Percentiles rank a stretch among this genome's conserved stretches.
Conservation (phyloP, 2,329 filamentous ascomycete species). For the Chalara sp. region DNA sequence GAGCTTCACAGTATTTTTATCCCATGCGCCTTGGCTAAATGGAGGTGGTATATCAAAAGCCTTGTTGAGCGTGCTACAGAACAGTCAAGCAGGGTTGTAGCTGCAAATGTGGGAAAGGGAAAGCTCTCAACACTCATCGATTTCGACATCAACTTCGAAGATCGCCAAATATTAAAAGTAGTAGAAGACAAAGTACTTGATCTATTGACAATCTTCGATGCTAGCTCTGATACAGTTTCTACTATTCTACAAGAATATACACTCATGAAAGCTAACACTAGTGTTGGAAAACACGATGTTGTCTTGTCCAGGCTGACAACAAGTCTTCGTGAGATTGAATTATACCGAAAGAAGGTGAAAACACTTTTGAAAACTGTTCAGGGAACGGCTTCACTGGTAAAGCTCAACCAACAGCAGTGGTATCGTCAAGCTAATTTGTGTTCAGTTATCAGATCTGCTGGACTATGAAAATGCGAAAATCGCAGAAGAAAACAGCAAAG, state of each 20-base stretch:
- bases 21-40: slow-evolving; percentile 11
- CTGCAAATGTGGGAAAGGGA: slow-evolving; percentile 1
- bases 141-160: slow-evolving; percentile 12
- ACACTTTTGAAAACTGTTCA: background rate
- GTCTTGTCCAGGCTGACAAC: background rate
- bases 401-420: too few species aligned
- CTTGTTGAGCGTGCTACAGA: slow-evolving; percentile 10
- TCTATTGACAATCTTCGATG: slow-evolving; percentile 11
- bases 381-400: too few species aligned
- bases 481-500: background rate
- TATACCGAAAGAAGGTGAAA: slow-evolving; percentile 8
- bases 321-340: slow-evolving; percentile 6
- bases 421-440: too few species aligned
- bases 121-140: slow-evolving; percentile 10
- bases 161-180: slow-evolving; percentile 16
- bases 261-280: slow-evolving; percentile 6
- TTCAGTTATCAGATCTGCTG: slow-evolving; percentile 14
- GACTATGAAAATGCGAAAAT: slow-evolving; percentile 6
- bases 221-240: too few species aligned
- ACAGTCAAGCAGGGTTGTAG: background rate
- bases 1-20: slow-evolving; percentile 13
- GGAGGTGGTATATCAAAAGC: slow-evolving; percentile 15
- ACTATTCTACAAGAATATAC: background rate
- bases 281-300: slow-evolving; percentile 3
- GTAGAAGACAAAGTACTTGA: slow-evolving; percentile 16